Conservation (phyloP, 352 stramenopile species). For the Chrysophaeum taylorii region DNA sequence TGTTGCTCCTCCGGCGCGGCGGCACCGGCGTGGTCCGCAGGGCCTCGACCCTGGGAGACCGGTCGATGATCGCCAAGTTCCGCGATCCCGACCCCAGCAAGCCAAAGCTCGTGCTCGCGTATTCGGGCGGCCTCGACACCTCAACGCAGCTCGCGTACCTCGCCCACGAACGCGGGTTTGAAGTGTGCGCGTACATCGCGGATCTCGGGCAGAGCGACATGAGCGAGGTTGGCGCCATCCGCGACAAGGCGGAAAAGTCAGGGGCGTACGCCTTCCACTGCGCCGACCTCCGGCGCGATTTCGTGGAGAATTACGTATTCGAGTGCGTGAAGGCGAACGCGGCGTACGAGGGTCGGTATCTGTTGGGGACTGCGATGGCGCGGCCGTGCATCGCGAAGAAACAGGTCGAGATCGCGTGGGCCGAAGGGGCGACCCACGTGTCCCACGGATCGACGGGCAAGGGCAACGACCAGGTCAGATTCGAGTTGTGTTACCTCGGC, state of each 20-base stretch:
- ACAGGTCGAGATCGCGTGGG: constrained; percentile 78
- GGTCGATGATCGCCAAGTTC: not conserved
- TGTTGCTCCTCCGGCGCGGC: no score
- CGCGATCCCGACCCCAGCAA: constrained; percentile 30
- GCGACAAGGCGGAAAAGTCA: constrained; percentile 80
- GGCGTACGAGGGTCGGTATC: constrained; percentile 93
- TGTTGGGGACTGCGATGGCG: constrained; percentile 92
- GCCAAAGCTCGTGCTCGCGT: constrained; percentile 86
- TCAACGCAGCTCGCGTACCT: constrained; percentile 98
- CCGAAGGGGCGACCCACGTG: constrained; percentile 78
- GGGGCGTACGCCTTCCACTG: constrained; percentile 54
- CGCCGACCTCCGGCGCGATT: constrained; percentile 87
- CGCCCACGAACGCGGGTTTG: constrained; percentile 83
- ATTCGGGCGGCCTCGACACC: constrained; percentile 93
- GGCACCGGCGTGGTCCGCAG: no score
- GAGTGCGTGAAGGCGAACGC: constrained; percentile 83
- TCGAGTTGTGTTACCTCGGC: constrained; percentile 94
- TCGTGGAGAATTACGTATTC: constrained; percentile 80
- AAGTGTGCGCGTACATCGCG: constrained; percentile 97
- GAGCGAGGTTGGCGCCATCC: constrained; percentile 81
- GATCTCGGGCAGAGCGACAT: constrained; percentile 93
- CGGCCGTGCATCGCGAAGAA: constrained; percentile 95
- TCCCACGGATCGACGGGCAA: constrained; percentile 95
- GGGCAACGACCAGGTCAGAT: constrained; percentile 95
- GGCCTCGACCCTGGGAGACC: not conserved